Evolutionary conservation across 805 yeast species (phyloP).

Genomic region (Ogataea chonburiensis): DNA sequence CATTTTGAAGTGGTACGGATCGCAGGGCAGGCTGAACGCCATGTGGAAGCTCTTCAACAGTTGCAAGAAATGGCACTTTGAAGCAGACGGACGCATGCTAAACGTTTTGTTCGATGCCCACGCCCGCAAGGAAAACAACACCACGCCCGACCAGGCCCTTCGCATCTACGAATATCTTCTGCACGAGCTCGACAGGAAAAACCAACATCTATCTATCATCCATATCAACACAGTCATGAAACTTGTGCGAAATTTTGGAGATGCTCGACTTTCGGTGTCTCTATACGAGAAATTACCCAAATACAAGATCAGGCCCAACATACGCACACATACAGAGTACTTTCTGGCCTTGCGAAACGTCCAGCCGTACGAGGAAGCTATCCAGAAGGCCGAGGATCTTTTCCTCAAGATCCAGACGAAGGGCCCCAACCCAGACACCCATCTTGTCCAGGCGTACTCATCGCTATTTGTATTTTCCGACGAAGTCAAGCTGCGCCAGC

Average conservation of each 20-base stretch:
- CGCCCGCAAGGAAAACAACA: slow-evolving; percentile 30
- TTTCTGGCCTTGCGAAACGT: slow-evolving; percentile 22
- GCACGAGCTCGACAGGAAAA: slow-evolving; percentile 30
- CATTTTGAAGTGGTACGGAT: slow-evolving; percentile 51
- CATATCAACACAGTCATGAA: slow-evolving; percentile 48
- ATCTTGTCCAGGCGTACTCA: slow-evolving; percentile 25
- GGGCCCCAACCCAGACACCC: slow-evolving; percentile 20
- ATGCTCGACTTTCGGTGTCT: slow-evolving; percentile 38
- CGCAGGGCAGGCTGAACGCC: slow-evolving; percentile 41
- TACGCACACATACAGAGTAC: slow-evolving; percentile 35
- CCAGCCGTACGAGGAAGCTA: slow-evolving; percentile 17
- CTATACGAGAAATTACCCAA: slow-evolving; percentile 35
- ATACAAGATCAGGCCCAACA: slow-evolving; percentile 32
- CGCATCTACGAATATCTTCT: slow-evolving; percentile 35
- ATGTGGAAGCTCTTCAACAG: slow-evolving; percentile 52
- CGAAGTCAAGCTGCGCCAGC: slow-evolving; percentile 26
- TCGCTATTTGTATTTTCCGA: slow-evolving; percentile 28
- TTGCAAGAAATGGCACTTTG: slow-evolving; percentile 62
- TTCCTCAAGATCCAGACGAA: slow-evolving; percentile 24
- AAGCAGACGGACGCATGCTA: slow-evolving; percentile 47
- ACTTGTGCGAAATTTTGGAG: slow-evolving; percentile 42
- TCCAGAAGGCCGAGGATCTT: slow-evolving; percentile 23
- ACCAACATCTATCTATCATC: slow-evolving; percentile 34
- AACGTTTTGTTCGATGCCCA: slow-evolving; percentile 48
- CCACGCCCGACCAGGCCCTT: slow-evolving; percentile 35